A percentile compares a stretch with the other conserved stretches of the same genome.
phyloP scores from a whole-genome alignment of 306 rosid genomes.

The Argentina anserina region DNA sequence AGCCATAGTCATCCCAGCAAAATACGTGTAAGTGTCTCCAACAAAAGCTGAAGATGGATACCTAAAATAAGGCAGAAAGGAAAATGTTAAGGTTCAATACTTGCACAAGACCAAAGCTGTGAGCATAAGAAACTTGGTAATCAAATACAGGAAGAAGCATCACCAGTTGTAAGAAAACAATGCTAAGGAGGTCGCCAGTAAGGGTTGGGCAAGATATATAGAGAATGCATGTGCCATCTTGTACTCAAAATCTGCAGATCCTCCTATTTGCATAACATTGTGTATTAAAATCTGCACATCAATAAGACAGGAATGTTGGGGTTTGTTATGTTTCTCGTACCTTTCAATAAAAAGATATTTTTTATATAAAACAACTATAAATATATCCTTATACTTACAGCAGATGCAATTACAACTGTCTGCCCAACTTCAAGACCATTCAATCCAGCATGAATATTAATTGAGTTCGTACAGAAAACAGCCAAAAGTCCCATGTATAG shows the following conservation, averaged over 20 bases:
- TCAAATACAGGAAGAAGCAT: constrained; percentile 10
- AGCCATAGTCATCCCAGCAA: constrained; percentile 99
- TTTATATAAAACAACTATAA: constrained; percentile 9
- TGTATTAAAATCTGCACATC: constrained; percentile 67
- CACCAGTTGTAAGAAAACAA: constrained; percentile 77
- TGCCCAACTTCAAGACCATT: constrained; percentile 94
- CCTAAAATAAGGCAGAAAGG: constrained; percentile 46
- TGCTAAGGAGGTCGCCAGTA: constrained; percentile 71
- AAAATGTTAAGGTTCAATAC: constrained; percentile 16
- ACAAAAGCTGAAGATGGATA: constrained; percentile 94
- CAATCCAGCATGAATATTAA: constrained; percentile 90
- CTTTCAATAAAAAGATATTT: constrained; percentile 19
- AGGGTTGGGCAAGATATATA: constrained; percentile 70
- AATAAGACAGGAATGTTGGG: neutral
- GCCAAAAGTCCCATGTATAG: constrained; percentile 93
- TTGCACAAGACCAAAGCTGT: constrained; percentile 14
- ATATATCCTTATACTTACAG: constrained; percentile 48
- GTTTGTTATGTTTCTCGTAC: neutral
- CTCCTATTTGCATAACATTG: constrained; percentile 88
- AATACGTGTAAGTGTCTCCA: constrained; percentile 94
- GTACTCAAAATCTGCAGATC: constrained; percentile 58
- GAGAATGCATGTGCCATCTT: constrained; percentile 92
- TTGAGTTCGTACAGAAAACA: constrained; percentile 94
- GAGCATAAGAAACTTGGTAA: constrained; percentile 5
- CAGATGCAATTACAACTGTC: constrained; percentile 74